A percentile compares a stretch with the other conserved stretches of the same genome.
These are phyloP conservation scores for Solanum corneliomulleri DNA, from an alignment of 257 asterid species.

Conservation along the genomic window DNA sequence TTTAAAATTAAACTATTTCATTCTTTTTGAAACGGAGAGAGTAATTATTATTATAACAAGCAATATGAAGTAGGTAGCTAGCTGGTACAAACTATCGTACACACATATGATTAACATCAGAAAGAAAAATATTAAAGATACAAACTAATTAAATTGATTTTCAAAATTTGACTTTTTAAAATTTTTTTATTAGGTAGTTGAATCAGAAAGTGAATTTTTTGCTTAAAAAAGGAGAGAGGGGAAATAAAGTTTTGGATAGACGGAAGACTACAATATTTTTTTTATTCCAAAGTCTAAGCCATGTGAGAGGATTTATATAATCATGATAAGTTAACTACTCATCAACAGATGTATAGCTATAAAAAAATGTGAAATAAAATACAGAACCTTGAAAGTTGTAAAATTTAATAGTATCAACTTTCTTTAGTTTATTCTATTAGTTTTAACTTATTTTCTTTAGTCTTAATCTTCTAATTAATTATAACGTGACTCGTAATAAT, in stretches of 20 bases:
- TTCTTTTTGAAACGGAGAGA: accelerated
- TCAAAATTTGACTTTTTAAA: background rate
- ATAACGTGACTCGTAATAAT: background rate
- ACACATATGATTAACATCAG: background rate
- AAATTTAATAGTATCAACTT: background rate
- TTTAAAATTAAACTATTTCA: too few relatives aligned
- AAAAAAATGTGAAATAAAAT: background rate
- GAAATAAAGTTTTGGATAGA: background rate
- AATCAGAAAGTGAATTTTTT: background rate
- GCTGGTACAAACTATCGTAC: background rate
- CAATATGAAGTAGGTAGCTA: background rate
- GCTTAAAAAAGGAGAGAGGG: background rate
- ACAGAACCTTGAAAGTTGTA: background rate
- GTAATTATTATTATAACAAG: background rate
- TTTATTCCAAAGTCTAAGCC: background rate
- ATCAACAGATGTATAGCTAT: background rate
- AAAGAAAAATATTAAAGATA: background rate
- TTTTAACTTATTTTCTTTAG: background rate
- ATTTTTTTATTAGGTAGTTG: background rate
- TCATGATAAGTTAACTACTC: background rate
- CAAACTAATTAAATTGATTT: background rate
- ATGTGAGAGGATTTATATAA: background rate
- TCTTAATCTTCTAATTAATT: background rate
- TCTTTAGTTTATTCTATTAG: background rate
- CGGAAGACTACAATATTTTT: background rate